Base-by-base conservation (phyloP, 768 basidiomycete species). In the Glaciozyma antarctica region DNA sequence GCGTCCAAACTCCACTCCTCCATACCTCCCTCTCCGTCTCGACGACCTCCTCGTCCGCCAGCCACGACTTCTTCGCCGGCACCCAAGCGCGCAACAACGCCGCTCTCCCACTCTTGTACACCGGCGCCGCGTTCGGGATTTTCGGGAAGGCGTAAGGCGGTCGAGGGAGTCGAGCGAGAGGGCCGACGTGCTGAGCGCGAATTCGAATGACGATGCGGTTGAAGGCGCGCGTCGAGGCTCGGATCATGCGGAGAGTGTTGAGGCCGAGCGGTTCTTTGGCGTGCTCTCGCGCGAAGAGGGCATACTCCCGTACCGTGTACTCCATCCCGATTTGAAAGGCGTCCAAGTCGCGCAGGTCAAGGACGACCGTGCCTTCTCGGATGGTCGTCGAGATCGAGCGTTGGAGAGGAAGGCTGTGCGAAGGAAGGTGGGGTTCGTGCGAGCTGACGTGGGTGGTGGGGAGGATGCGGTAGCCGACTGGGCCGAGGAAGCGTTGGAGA, bases 31-130 rank as follows among this genome's bases (percentile, higher is more conserved):
- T 32, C 65, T 74, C 73, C 44, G 65, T 67, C 54, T 73, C 71
- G 34, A 73, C 64, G 12, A 74, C 45, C 49, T 74, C 73, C 15
- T 38, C 16, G 43, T 74, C 73, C 7, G 55, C 56, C 73, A 74
- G 71, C 72, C 72, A 74, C 3, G 52, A 55, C n/a, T 24, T 49
- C 28, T 15, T 10, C 22, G 60, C 58, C 55, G 73, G 72, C 15
- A 74, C 68, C 72, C 72, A 74, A 13, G 70, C 70, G 5, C 69
- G 59, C 6, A 73, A 60, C 26, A 41, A n/a, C n/a, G 69, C 58
- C 24, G 72, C 69, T 16, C 72, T 58, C 0, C 67, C 71, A 0
- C n/a, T 5, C 62, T 69, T 73, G 64, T 67, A 64, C 10, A 67
- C 61, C 3, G 61, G 71, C 9, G 24, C 1, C 30, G 41, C n/a